Conservation (phyloP, 2,329 filamentous ascomycete species). For the Cordyceps tenuipes region DNA sequence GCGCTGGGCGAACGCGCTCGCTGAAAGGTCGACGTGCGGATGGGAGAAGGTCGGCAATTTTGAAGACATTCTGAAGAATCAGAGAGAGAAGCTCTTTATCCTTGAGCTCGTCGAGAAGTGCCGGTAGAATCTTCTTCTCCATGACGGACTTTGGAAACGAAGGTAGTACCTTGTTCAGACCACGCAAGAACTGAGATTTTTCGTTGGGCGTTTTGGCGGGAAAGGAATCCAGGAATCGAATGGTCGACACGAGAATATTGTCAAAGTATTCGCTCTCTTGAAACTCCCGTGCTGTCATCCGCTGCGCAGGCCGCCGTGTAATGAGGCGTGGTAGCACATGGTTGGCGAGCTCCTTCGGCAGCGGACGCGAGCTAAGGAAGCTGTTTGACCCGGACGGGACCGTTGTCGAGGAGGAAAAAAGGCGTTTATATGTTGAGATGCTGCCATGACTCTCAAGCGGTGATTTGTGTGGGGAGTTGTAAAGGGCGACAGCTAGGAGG, state of each 20-base stretch:
- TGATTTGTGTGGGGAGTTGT: constrained; percentile 88
- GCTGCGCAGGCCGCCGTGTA: constrained; percentile 76
- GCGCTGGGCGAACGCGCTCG: constrained; percentile 74
- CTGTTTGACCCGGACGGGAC: constrained; percentile 75
- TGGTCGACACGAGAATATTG: constrained; percentile 91
- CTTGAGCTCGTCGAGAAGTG: constrained; percentile 85
- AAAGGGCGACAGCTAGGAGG: constrained; percentile 77
- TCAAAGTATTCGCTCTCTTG: constrained; percentile 95
- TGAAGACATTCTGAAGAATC: constrained; percentile 87
- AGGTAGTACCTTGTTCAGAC: constrained; percentile 74
- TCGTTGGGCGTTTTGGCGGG: constrained; percentile 88
- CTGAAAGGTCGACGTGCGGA: constrained; percentile 70
- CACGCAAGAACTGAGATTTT: constrained; percentile 85
- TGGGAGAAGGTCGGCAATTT: constrained; percentile 72
- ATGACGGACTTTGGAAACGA: constrained; percentile 91
- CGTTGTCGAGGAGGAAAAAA: constrained; percentile 70
- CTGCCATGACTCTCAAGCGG: constrained; percentile 78
- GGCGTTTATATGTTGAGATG: constrained; percentile 72
- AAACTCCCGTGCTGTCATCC: constrained; percentile 82
- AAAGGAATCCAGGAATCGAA: constrained; percentile 85
- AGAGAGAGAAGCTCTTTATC: constrained; percentile 78
- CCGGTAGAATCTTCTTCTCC: constrained; percentile 88
- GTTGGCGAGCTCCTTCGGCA: constrained; percentile 69
- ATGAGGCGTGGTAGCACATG: constrained; percentile 79
- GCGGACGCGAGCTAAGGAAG: constrained; percentile 68